A percentile compares a stretch with the other conserved stretches of the same genome.
Conservation (phyloP, 108 stramenopile genomes). For the Skeletonema menzelii region DNA sequence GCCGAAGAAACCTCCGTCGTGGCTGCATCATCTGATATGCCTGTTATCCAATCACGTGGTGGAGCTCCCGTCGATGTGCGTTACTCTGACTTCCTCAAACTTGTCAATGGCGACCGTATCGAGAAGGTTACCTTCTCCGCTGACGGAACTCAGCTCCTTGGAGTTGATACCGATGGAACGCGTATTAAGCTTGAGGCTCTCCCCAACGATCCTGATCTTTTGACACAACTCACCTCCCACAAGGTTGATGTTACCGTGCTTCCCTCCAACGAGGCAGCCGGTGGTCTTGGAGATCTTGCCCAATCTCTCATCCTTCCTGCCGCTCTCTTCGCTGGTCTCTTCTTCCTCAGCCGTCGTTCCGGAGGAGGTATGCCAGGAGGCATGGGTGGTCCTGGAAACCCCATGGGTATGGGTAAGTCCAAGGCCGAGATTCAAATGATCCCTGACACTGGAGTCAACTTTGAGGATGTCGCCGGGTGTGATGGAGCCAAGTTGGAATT, state of each 20-base stretch:
- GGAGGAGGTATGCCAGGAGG: constrained; percentile 61
- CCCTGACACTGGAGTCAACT: constrained; percentile 85
- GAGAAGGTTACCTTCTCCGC: constrained; percentile 86
- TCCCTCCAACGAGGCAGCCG: constrained; percentile 73
- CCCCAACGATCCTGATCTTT: constrained; percentile 67
- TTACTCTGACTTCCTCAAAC: constrained; percentile 71
- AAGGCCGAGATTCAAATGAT: constrained; percentile 80
- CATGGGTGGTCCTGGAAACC: constrained; percentile 74
- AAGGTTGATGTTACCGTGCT: constrained; percentile 93
- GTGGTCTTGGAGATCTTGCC: constrained; percentile 77
- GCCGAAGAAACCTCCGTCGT: constrained; percentile 25
- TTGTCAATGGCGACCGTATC: constrained; percentile 61
- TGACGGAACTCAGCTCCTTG: constrained; percentile 88
- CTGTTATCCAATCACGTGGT: constrained; percentile 57
- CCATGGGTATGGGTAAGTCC: constrained; percentile 88
- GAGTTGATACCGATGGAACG: constrained; percentile 86
- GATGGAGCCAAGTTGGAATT: constrained; percentile 95
- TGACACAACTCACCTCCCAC: constrained; percentile 87
- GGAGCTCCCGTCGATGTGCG: constrained; percentile 69
- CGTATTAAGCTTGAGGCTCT: constrained; percentile 68
- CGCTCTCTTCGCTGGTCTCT: constrained; percentile 88
- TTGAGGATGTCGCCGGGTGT: constrained; percentile 96
- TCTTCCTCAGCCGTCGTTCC: constrained; percentile 87
- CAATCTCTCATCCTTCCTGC: constrained; percentile 86
- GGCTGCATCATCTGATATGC: constrained; percentile 21